Evolutionary conservation across 1,139 yeast genomes (phyloP).

Genomic region (Debaryomycetaceae sp.): DNA sequence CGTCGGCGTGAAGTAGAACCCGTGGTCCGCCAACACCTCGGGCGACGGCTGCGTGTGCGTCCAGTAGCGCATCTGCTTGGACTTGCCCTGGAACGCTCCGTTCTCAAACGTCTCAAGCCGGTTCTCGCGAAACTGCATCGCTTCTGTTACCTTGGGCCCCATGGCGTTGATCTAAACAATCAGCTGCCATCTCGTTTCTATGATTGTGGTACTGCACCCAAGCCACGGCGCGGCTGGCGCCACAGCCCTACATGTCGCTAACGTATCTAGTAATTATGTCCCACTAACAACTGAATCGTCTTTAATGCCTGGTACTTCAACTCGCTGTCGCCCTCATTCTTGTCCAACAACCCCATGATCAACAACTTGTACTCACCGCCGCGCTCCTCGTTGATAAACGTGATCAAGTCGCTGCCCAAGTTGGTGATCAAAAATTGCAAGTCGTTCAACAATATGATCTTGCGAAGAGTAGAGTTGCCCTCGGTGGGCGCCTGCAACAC

Average conservation of each 20-base stretch:
- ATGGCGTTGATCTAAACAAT: background rate
- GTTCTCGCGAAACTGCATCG: conserved; percentile 16
- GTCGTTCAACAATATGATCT: conserved; percentile 52
- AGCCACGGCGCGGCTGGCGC: background rate
- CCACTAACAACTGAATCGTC: conserved; percentile 88
- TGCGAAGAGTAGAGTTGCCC: conserved; percentile 20
- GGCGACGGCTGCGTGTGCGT: conserved; percentile 31
- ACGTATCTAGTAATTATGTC: conserved; percentile 42
- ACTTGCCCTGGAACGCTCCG: conserved; percentile 17
- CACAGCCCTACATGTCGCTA: background rate
- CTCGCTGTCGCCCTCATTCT: conserved; percentile 64
- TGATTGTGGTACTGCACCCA: background rate
- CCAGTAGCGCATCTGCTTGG: conserved; percentile 26
- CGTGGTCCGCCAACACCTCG: conserved; percentile 53
- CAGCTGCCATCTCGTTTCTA: background rate
- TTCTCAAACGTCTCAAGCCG: conserved; percentile 26
- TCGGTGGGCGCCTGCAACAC: conserved; percentile 24
- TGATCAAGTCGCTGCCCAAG: conserved; percentile 60
- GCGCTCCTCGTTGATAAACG: conserved; percentile 64
- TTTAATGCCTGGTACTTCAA: conserved; percentile 93
- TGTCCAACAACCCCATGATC: conserved; percentile 82
- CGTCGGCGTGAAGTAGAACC: conserved; percentile 67
- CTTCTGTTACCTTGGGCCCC: conserved; percentile 1
- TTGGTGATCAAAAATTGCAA: conserved; percentile 40
- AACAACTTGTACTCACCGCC: conserved; percentile 54